These are phyloP conservation scores for Xylaria flabelliformis DNA, from an alignment of 495 filamentous ascomycete genomes.

Conservation along the genomic window DNA sequence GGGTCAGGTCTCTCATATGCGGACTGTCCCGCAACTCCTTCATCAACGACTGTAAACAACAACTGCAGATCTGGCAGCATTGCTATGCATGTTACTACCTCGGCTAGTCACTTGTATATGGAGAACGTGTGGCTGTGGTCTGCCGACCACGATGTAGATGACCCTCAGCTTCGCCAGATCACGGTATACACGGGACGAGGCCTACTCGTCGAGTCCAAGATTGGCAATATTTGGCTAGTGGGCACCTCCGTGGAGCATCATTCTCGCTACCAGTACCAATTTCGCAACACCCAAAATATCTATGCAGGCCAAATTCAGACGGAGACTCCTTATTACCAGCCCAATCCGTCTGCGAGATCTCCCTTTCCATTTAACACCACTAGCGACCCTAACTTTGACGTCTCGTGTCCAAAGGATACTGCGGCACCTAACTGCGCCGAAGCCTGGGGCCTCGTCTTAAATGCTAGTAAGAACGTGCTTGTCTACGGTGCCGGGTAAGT, in stretches of 20 bases:
- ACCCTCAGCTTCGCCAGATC: constrained; percentile 62
- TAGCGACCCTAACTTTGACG: constrained; percentile 75
- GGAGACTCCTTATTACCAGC: constrained; percentile 71
- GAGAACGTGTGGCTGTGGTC: constrained; percentile 77
- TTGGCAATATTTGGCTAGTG: constrained; percentile 64
- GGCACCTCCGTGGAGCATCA: constrained; percentile 70
- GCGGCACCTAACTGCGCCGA: constrained; percentile 47
- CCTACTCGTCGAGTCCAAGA: constrained; percentile 62
- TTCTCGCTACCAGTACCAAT: constrained; percentile 79
- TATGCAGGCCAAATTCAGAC: constrained; percentile 79
- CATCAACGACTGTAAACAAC: constrained; percentile 49
- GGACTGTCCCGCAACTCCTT: constrained; percentile 70
- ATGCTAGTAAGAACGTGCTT: constrained; percentile 59
- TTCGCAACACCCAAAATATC: constrained; percentile 67
- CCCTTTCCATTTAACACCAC: constrained; percentile 65
- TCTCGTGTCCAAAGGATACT: constrained; percentile 38
- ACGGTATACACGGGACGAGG: constrained; percentile 75
- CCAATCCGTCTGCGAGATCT: constrained; percentile 73
- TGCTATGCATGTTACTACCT: constrained; percentile 69
- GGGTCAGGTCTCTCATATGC: constrained; percentile 78
- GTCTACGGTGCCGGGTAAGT: constrained; percentile 69
- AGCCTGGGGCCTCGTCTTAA: constrained; percentile 61
- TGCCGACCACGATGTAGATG: constrained; percentile 77
- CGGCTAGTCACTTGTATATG: constrained; percentile 60
- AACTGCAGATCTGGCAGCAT: constrained; percentile 73